Percentiles rank a stretch among this genome's conserved stretches.
These are phyloP conservation scores for Cicer pinnatifidum DNA, from an alignment of 306 rosid species.

Conservation along the genomic window DNA sequence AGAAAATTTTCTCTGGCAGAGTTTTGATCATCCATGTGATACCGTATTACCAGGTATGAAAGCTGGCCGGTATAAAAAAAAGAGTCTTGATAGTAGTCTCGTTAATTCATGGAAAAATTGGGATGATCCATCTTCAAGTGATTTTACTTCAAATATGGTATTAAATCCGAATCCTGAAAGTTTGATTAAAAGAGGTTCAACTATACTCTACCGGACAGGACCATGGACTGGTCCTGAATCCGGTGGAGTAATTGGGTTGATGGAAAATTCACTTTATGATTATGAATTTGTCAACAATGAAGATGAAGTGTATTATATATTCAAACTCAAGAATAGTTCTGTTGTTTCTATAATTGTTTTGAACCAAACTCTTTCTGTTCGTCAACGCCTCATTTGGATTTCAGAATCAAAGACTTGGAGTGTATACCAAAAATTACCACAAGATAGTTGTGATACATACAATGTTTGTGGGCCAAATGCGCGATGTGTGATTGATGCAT, in stretches of 20 bases:
- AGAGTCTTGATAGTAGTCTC: conserved; percentile 29
- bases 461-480: conserved; percentile 41
- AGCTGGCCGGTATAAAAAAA: conserved; percentile 48
- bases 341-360: conserved; percentile 14
- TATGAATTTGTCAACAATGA: neutral
- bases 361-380: conserved; percentile 32
- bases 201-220: conserved; percentile 13
- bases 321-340: conserved; percentile 18
- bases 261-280: neutral
- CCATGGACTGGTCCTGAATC: conserved; percentile 24
- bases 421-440: neutral
- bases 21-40: conserved; percentile 60
- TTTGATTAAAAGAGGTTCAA: conserved; percentile 10
- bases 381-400: neutral
- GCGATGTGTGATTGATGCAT: neutral
- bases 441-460: conserved; percentile 39
- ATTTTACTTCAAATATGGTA: neutral
- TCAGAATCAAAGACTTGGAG: conserved; percentile 22
- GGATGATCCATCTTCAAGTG: conserved; percentile 53
- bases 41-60: conserved; percentile 56
- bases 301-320: conserved; percentile 24
- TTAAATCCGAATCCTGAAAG: neutral
- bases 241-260: neutral
- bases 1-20: conserved; percentile 52
- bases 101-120: conserved; percentile 50